Base-by-base conservation (phyloP, 345 rosid species). In the Cochlearia excelsa region DNA sequence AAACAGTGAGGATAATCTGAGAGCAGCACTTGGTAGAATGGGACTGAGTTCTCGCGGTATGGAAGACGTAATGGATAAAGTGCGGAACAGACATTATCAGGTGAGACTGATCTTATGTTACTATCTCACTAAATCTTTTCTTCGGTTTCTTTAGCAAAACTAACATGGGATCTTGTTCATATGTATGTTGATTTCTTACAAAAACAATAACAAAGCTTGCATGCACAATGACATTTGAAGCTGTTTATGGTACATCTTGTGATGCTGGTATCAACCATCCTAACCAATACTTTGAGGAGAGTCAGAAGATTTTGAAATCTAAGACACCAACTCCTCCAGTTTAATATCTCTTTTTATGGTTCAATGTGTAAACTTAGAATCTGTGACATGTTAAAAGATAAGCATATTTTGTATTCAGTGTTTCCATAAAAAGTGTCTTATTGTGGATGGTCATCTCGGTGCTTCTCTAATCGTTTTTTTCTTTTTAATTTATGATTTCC, bases 231-330 rank as follows among this genome's bases (percentile, higher is more conserved):
- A 85, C 89, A 1, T 93, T 87, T 64, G 99, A 89, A 75, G 87
- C 85, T 54, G 72, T 89, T 66, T 89, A 89, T 52, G 78, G 81
- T 46, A 70, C 80, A 57, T 65, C 88, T 26, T 76, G 80, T 57
- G 97, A 87, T 74, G 73, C 90, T 55, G 97, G 95, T 27, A 81
- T 89, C 76, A 93, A 89, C 67, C 99, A 93, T 81, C 97, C 95
- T 3, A 89, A 83, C 55, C 95, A 87, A 68, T 89, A 87, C 78
- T 85, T 89, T 61, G 78, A 62, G 44, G 95, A 93, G 77, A 85
- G 88, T 80, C 91, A 78, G 72, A 81, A 80, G 77, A 68, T 81
- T 73, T 63, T 89, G 61, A 77, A 81, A 69, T 55, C 83, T 27
- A 86, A 84, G 84, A 89, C 39, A 1, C 56, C 86, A 63, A 43